Evolutionary conservation across 768 basidiomycete species (phyloP).

Genomic region (Lactifluus volemus): DNA sequence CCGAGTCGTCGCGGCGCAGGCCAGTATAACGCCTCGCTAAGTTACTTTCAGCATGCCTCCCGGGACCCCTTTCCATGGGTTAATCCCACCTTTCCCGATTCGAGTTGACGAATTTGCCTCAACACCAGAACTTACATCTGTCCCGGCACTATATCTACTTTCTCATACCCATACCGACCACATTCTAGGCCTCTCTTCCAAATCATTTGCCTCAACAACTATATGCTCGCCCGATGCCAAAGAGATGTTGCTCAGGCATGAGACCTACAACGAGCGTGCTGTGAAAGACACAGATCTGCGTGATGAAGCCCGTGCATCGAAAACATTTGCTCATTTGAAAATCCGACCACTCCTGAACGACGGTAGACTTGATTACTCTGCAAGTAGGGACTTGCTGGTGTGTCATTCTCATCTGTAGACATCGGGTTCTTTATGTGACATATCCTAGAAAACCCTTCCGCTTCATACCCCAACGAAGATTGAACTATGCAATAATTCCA

Average conservation of each 20-base stretch:
- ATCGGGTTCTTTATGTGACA: neutral
- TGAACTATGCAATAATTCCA: constrained; percentile 46
- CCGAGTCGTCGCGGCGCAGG: too few relatives aligned
- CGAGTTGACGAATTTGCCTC: constrained; percentile 77
- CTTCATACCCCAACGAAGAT: constrained; percentile 56
- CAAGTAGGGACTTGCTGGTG: constrained; percentile 64
- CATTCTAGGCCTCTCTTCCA: constrained; percentile 63
- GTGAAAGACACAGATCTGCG: constrained; percentile 43
- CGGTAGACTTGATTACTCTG: constrained; percentile 39
- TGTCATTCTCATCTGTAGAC: constrained; percentile 19
- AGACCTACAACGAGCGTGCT: constrained; percentile 57
- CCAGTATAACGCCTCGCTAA: too few relatives aligned
- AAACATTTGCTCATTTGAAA: constrained; percentile 63
- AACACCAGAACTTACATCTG: constrained; percentile 27
- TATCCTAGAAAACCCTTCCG: constrained; percentile 44
- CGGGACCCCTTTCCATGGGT: constrained; percentile 70
- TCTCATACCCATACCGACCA: constrained; percentile 91
- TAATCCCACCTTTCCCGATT: constrained; percentile 69
- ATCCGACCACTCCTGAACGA: constrained; percentile 39
- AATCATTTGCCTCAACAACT: constrained; percentile 63
- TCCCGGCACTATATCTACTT: constrained; percentile 59
- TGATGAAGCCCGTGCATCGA: constrained; percentile 34
- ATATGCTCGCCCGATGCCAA: constrained; percentile 81
- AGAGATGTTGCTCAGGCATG: constrained; percentile 73
- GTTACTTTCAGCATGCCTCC: constrained; percentile 50